Percentiles rank a stretch among this genome's conserved stretches.
These are phyloP conservation scores for Pseudogymnoascus sp. DNA, from an alignment of 2,329 filamentous ascomycete genomes.

Conservation along the genomic window DNA sequence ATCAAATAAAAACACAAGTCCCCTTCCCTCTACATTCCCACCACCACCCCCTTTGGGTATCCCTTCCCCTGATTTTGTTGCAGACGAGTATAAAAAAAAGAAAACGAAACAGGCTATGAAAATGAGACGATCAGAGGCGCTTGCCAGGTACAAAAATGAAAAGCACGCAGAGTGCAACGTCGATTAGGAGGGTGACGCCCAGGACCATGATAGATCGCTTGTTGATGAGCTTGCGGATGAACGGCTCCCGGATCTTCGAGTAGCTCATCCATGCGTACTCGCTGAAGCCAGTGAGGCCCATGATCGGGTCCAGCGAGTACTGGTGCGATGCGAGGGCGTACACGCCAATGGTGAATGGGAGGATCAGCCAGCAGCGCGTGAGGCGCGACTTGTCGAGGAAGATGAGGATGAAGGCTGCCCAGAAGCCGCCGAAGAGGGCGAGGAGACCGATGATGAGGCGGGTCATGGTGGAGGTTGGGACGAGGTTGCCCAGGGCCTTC, in stretches of 20 bases:
- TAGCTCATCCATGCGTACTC: constrained; percentile 97
- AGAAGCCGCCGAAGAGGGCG: constrained; percentile 85
- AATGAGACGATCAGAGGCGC: constrained; percentile 48
- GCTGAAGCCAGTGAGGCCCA: constrained; percentile 82
- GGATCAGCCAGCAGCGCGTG: constrained; percentile 76
- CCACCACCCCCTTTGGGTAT: background rate
- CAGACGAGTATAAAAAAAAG: background rate
- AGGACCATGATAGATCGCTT: constrained; percentile 80
- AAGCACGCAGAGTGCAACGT: constrained; percentile 74
- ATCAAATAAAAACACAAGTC: background rate
- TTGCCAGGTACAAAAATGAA: constrained; percentile 95
- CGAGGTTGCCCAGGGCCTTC: constrained; percentile 92
- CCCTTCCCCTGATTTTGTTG: constrained; percentile 5
- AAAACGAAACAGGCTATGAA: background rate
- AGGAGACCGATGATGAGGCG: constrained; percentile 79
- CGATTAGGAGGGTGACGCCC: constrained; percentile 65
- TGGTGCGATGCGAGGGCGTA: constrained; percentile 89
- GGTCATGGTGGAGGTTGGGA: constrained; percentile 81
- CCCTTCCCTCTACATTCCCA: background rate
- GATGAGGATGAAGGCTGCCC: constrained; percentile 88
- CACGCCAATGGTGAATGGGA: constrained; percentile 86
- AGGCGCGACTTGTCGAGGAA: constrained; percentile 71
- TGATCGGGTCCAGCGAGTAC: constrained; percentile 86
- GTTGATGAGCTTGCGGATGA: constrained; percentile 75
- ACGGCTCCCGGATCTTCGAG: constrained; percentile 80